Evolutionary conservation across 192 early-diverging fungal species (phyloP).

Genomic region (Coemansia sp.): DNA sequence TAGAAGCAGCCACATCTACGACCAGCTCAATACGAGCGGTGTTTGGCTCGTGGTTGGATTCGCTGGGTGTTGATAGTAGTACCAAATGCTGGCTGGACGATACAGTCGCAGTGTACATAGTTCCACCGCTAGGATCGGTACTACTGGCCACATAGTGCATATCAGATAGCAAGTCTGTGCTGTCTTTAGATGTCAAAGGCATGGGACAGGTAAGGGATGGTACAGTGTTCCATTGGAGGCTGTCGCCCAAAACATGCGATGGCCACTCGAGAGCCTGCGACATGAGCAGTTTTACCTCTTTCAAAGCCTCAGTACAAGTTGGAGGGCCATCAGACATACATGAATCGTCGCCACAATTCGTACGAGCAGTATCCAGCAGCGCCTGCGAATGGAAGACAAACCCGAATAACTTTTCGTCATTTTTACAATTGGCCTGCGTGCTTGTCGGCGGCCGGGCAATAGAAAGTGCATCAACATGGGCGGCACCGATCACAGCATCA

Average conservation of each 20-base stretch:
- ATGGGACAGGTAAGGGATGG: not conserved
- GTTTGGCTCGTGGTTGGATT: not conserved
- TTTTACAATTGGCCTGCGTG: not conserved
- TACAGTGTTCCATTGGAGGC: slow-evolving; percentile 18
- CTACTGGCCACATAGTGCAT: slow-evolving; percentile 14
- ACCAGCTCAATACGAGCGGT: slow-evolving; percentile 7
- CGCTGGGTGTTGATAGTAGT: not conserved
- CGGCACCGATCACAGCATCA: slow-evolving; percentile 12
- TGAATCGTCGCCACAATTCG: not conserved
- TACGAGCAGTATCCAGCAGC: not conserved
- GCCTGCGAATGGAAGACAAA: slow-evolving; percentile 29
- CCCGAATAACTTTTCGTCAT: not conserved
- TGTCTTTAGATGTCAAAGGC: not conserved
- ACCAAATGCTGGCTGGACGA: not conserved
- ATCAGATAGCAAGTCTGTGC: not conserved
- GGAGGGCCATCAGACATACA: not conserved
- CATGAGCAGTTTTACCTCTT: slow-evolving; percentile 11
- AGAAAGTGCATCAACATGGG: slow-evolving; percentile 9
- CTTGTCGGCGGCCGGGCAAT: not conserved
- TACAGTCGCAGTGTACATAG: slow-evolving; percentile 4
- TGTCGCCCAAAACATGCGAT: slow-evolving; percentile 27
- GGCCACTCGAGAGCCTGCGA: slow-evolving; percentile 34
- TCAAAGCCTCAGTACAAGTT: slow-evolving; percentile 22
- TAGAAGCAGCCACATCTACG: not conserved
- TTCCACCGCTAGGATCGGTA: not conserved